These are phyloP conservation scores for Solanum stenotomum DNA, from an alignment of 257 asterid genomes.

Conservation along the genomic window DNA sequence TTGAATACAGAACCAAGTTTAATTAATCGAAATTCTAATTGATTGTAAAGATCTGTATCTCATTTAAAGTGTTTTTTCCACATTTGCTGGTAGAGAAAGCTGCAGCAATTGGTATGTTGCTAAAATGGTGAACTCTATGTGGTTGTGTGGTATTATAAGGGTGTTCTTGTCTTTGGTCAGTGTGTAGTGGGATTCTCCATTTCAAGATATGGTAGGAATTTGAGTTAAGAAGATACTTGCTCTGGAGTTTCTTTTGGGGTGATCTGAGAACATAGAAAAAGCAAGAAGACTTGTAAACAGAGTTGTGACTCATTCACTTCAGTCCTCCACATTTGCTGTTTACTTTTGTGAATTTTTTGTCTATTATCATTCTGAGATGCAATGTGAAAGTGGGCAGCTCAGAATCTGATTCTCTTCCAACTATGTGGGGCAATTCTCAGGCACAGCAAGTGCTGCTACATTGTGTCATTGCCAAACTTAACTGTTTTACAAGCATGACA, in stretches of 20 bases:
- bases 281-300: background rate
- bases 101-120: background rate
- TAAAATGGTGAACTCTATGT: background rate
- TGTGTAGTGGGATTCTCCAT: background rate
- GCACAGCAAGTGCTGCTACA: background rate
- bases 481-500: background rate
- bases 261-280: background rate
- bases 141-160: background rate
- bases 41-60: background rate
- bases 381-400: background rate
- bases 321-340: background rate
- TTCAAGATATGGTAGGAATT: background rate
- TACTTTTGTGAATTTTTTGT: background rate
- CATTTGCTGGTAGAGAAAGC: background rate
- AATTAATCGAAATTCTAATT: background rate
- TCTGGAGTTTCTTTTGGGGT: background rate
- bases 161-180: background rate
- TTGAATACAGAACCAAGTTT: background rate
- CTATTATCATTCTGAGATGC: background rate
- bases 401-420: background rate
- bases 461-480: background rate
- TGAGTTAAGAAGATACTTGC: background rate
- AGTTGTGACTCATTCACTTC: background rate
- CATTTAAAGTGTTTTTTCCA: background rate
- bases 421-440: background rate